Base-by-base conservation (phyloP, 2,329 filamentous ascomycete species). In the Cercospora sp. region DNA sequence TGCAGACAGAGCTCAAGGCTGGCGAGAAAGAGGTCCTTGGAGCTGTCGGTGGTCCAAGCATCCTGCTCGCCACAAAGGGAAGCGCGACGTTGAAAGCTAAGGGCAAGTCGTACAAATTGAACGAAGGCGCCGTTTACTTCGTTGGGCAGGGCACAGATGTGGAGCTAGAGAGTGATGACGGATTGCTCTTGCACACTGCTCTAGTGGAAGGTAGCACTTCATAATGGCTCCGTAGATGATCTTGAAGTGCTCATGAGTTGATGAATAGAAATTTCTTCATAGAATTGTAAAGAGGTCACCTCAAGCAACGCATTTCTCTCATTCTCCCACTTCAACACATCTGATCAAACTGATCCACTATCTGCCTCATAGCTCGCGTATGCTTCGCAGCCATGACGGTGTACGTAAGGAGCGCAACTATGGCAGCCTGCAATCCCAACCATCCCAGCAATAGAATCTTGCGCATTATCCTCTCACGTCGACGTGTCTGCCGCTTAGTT, bases 121-220 rank as follows among this genome's bases (percentile, higher is more conserved):
- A 83, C 28, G 86, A 88, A 75, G 90, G 90, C 0, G 86, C 82
- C 71, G 86, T 91, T 10, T 92, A 84, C 75, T 92, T 90, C 76
- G 80, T 92, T n/a, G 89, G 86, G 1, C 86, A 87, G 2, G 87
- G 86, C 0, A 79, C 83, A 3, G 81, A 84, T 65, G 68, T 86
- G 12, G 79, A 83, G 55, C 80, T 86, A 58, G 77, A 78, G 8
- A 81, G 83, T 20, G 72, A 74, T 1, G 69, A 76, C 16, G 80
- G 78, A 16, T 72, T 87, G 72, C 80, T 83, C 55, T 75, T 84
- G 42, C 87, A 84, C 76, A 81, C 80, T 51, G 82, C 84, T 7
- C 85, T 79, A 60, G 81, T 79, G 5, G 80, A 82, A 75, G 70
- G 69, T 23, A 59, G 64, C 18, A 72, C 70, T 18, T 67, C 69